These are phyloP conservation scores for Populus davidiana DNA, from an alignment of 345 rosid species.

Conservation along the genomic window DNA sequence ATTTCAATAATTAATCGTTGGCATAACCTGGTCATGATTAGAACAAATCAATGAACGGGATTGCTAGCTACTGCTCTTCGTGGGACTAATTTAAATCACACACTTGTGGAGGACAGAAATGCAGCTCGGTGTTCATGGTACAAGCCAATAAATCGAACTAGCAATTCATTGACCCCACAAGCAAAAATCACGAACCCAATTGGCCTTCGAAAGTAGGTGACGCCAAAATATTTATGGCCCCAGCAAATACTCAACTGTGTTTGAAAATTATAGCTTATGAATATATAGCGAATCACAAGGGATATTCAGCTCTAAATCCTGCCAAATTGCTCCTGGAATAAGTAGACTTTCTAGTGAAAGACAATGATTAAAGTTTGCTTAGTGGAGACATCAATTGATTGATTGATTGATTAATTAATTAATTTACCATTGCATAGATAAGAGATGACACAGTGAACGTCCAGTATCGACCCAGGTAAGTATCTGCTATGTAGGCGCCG, in stretches of 20 bases:
- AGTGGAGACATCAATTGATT: background rate
- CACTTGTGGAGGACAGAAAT: constrained; percentile 20
- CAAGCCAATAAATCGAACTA: constrained; percentile 10
- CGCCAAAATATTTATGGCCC: constrained; percentile 13
- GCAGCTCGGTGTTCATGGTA: background rate
- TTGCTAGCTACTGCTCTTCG: constrained; percentile 7
- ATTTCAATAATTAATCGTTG: constrained; percentile 5
- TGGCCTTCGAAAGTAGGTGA: constrained; percentile 21
- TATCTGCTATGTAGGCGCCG: constrained; percentile 89
- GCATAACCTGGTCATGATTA: constrained; percentile 9
- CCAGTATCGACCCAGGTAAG: constrained; percentile 90
- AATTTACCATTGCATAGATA: constrained; percentile 63
- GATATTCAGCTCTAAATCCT: too few relatives aligned
- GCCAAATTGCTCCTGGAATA: too few relatives aligned
- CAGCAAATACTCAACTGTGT: constrained; percentile 20
- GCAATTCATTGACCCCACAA: constrained; percentile 28
- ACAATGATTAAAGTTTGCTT: background rate
- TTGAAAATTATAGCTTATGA: constrained; percentile 8
- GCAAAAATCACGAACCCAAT: constrained; percentile 6
- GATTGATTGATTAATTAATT: background rate
- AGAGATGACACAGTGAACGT: constrained; percentile 86
- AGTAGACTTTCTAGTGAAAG: too few relatives aligned
- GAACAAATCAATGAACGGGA: constrained; percentile 11
- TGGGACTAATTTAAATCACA: constrained; percentile 24
- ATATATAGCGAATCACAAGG: background rate